phyloP scores from a whole-genome alignment of 2,329 filamentous ascomycete species.

The Trichoderma oligosporum region DNA sequence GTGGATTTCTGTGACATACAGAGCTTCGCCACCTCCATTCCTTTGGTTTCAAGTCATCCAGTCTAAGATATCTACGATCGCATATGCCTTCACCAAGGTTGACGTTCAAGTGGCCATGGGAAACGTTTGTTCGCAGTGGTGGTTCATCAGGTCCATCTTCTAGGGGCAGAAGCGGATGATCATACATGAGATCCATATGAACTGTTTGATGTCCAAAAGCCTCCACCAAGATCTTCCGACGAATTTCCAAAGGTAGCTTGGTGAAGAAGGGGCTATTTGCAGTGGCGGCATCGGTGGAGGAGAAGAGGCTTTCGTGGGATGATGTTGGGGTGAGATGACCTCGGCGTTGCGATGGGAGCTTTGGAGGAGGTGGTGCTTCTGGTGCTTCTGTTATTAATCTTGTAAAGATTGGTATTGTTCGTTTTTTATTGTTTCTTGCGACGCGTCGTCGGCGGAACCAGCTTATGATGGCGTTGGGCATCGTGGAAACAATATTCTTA shows the following conservation, averaged over 20 bases:
- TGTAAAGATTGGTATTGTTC: background rate
- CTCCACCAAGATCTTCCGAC: constrained; percentile 29
- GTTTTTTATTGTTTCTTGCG: background rate
- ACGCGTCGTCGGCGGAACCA: constrained; percentile 17
- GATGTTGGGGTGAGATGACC: constrained; percentile 14
- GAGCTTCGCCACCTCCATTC: constrained; percentile 29
- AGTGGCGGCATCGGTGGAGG: background rate
- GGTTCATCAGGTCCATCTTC: background rate
- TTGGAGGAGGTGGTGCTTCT: constrained; percentile 4
- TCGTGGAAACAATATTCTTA: background rate
- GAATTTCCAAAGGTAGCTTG: constrained; percentile 34
- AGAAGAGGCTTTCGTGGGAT: constrained; percentile 11
- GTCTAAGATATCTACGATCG: background rate
- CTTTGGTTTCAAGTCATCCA: constrained; percentile 20
- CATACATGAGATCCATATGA: constrained; percentile 27
- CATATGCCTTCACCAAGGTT: background rate
- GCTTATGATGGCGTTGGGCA: constrained; percentile 14
- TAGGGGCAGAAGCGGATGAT: constrained; percentile 16
- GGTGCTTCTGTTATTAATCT: background rate
- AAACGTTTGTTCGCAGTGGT: background rate
- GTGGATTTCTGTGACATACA: constrained; percentile 27
- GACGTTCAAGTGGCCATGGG: constrained; percentile 5
- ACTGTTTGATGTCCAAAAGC: constrained; percentile 26
- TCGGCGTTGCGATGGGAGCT: constrained; percentile 11
- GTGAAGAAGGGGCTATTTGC: constrained; percentile 28